A percentile compares a stretch with the other conserved stretches of the same genome.
Conservation (phyloP, 371 early-diverging fungal genomes). For the Gilbertella persicaria region DNA sequence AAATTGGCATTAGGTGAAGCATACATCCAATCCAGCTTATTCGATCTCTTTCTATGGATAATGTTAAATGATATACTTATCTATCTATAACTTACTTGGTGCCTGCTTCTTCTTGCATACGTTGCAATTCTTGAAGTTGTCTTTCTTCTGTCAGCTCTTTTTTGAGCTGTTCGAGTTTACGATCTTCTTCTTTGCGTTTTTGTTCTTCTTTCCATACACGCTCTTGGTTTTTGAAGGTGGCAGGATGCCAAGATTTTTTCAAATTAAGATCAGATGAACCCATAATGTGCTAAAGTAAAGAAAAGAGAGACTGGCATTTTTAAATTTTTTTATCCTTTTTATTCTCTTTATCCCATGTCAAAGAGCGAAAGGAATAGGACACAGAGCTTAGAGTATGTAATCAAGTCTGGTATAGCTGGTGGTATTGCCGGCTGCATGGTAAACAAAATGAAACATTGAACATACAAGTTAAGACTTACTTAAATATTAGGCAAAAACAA, state of each 20-base stretch:
- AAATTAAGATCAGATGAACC: slow-evolving; percentile 75
- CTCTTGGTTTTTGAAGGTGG: slow-evolving; percentile 87
- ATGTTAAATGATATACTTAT: background rate
- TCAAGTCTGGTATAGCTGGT: slow-evolving; percentile 54
- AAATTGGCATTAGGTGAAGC: slow-evolving; percentile 65
- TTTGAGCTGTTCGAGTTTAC: slow-evolving; percentile 84
- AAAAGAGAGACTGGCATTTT: slow-evolving; percentile 2
- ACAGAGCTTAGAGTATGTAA: slow-evolving; percentile 46
- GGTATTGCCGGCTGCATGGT: slow-evolving; percentile 60
- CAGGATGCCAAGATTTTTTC: slow-evolving; percentile 98
- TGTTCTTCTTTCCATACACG: slow-evolving; percentile 91
- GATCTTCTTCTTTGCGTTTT: slow-evolving; percentile 81
- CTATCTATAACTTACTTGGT: slow-evolving; percentile 42
- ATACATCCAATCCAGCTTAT: slow-evolving; percentile 97
- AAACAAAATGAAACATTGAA: slow-evolving; percentile 1
- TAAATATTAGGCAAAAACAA: slow-evolving; percentile 89
- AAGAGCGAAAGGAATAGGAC: slow-evolving; percentile 25
- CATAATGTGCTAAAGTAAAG: slow-evolving; percentile 29
- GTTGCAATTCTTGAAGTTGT: slow-evolving; percentile 81
- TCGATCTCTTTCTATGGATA: slow-evolving; percentile 58
- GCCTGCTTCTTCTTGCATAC: slow-evolving; percentile 80
- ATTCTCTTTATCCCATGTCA: slow-evolving; percentile 3
- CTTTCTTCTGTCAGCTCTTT: slow-evolving; percentile 93
- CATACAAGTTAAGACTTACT: background rate
- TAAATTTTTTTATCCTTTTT: background rate